phyloP scores from a whole-genome alignment of 345 rosid genomes.

The Dipteronia sinensis region DNA sequence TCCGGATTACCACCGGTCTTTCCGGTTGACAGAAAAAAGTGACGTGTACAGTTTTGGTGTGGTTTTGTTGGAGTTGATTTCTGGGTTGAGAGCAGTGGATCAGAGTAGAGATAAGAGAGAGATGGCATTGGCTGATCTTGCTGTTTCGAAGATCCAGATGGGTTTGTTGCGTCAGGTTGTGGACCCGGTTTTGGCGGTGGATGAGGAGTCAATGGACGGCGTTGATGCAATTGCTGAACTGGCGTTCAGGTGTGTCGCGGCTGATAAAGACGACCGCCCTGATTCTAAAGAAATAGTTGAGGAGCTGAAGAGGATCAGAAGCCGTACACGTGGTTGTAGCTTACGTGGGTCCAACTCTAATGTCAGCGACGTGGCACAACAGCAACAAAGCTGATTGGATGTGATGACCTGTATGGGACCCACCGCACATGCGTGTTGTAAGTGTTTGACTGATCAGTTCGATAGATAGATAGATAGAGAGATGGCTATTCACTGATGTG shows the following conservation, averaged over 20 bases:
- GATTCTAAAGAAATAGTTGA: constrained; percentile 73
- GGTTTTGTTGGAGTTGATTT: constrained; percentile 73
- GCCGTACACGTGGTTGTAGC: constrained; percentile 32
- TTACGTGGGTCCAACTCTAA: constrained; percentile 28
- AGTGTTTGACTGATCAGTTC: constrained; percentile 7
- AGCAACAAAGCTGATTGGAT: neutral
- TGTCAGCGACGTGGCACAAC: constrained; percentile 29
- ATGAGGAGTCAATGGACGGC: constrained; percentile 43
- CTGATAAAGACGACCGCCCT: constrained; percentile 90
- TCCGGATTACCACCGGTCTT: constrained; percentile 91
- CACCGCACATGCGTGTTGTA: constrained; percentile 22
- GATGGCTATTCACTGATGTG: neutral
- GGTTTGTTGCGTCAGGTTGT: constrained; percentile 68
- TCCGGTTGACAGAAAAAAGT: constrained; percentile 86
- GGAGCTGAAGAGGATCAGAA: constrained; percentile 69
- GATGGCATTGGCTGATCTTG: constrained; percentile 80
- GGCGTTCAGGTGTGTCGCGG: constrained; percentile 89
- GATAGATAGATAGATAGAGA: too few relatives aligned
- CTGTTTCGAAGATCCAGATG: constrained; percentile 80
- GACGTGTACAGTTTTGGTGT: constrained; percentile 92
- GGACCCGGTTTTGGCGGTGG: constrained; percentile 53
- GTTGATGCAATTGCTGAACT: constrained; percentile 82
- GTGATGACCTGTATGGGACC: constrained; percentile 3
- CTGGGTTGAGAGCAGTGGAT: constrained; percentile 89
- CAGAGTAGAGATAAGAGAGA: constrained; percentile 77